Base-by-base conservation (phyloP, 2,329 filamentous ascomycete species). In the Paramyrothecium roridum region DNA sequence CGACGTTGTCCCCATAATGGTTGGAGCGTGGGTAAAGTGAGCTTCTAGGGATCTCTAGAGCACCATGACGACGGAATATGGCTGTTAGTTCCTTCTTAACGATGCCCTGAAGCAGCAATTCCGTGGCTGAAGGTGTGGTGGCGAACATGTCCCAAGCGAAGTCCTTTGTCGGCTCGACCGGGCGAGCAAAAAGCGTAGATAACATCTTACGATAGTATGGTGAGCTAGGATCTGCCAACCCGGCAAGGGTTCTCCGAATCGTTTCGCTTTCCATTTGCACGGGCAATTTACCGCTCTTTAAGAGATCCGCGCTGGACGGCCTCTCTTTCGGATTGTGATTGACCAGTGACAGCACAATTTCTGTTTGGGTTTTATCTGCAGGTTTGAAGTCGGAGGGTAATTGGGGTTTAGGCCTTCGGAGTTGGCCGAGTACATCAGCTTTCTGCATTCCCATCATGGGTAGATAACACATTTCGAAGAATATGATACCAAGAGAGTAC, bases 401-500 rank as follows among this genome's bases (percentile, higher is more conserved):
- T 6, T 76, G 72, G 43, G 91, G 87, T 13, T 85, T 78, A 43
- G 84, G 83, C 61, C 86, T 81, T 48, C 91, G 83, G 46, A 97
- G 79, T 54, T 82, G 77, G 52, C 88, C 82, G 26, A 97, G 78
- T 3, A 86, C 82, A 52, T 80, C 73, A 2, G 82, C 83, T 59
- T 85, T 80, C 63, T 88, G 81, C 83, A 88, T 87, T 4, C 84
- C 85, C 67, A 87, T 78, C 73, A 87, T 82, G 0, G 84, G 79
- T 34, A 78, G 73, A 60, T 87, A 93, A 66, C 90, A 96, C 95
- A 99, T 99, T 72, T 99, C 95, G 63, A 97, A 98, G 74, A 99
- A 96, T 55, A 99, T 98, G 59, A 99, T 90, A 0, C 95, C 95
- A 46, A 99, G 80, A 0, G 93, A 97, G 69, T 95, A 99, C 93